These are phyloP conservation scores for Ceratobasidium sp. DNA, from an alignment of 1,284 basidiomycete species.

Conservation along the genomic window DNA sequence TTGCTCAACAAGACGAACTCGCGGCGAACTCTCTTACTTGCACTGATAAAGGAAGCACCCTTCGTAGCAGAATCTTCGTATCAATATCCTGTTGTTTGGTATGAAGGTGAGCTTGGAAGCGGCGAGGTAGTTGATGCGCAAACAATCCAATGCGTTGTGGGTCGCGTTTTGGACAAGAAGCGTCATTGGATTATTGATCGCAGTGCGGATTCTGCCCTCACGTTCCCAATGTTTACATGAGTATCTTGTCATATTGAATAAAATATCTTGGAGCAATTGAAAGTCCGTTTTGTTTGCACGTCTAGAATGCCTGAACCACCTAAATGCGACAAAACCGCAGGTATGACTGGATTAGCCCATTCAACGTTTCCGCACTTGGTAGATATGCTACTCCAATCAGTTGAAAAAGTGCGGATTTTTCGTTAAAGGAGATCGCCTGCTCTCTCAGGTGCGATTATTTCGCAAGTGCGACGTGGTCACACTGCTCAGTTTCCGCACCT, in stretches of 20 bases:
- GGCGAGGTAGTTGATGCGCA: slow-evolving; percentile 45
- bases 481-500: too few species aligned
- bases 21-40: not conserved
- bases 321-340: too few species aligned
- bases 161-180: slow-evolving; percentile 45
- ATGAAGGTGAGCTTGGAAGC: not conserved
- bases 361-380: too few species aligned
- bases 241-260: not conserved
- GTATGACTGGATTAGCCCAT: too few species aligned
- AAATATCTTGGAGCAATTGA: too few species aligned
- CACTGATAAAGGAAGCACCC: not conserved
- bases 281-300: too few species aligned
- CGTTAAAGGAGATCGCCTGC: too few species aligned
- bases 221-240: slow-evolving; percentile 3
- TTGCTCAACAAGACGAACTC: not conserved
- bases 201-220: slow-evolving; percentile 41
- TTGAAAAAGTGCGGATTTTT: too few species aligned
- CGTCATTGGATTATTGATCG: slow-evolving; percentile 51
- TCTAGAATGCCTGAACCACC: too few species aligned
- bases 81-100: slow-evolving; percentile 35
- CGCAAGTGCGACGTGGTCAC: too few species aligned
- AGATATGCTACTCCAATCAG: too few species aligned
- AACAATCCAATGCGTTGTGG: slow-evolving; percentile 43
- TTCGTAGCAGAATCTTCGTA: not conserved
- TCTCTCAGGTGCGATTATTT: too few species aligned